These are phyloP conservation scores for Gaultheria prostrata DNA, from an alignment of 148 eudicot genomes.

Conservation along the genomic window DNA sequence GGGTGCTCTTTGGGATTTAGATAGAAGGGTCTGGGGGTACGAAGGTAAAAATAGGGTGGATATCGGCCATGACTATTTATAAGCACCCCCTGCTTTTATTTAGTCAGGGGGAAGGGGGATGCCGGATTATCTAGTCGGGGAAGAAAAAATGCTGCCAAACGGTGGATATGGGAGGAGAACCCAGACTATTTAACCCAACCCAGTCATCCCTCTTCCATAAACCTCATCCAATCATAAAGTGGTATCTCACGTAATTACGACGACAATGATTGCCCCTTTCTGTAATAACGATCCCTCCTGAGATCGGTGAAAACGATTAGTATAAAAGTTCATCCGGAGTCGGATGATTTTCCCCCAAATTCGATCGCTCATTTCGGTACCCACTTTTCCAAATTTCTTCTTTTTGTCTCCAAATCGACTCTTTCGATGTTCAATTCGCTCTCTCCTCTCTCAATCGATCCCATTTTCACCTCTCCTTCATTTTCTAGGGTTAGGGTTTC, in stretches of 20 bases:
- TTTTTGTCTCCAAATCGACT: not conserved
- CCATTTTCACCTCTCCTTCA: not conserved
- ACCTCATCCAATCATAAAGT: not conserved
- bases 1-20: too few relatives aligned
- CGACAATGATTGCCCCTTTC: not conserved
- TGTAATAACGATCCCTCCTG: not conserved
- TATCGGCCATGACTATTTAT: too few relatives aligned
- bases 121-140: too few relatives aligned
- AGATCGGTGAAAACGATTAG: not conserved
- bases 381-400: not conserved
- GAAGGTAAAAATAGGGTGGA: too few relatives aligned
- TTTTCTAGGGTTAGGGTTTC: constrained; percentile 18
- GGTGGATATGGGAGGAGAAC: too few relatives aligned
- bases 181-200: too few relatives aligned
- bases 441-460: constrained; percentile 4
- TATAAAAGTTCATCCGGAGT: not conserved
- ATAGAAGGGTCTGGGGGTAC: too few relatives aligned
- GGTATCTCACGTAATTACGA: not conserved
- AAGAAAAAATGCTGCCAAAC: too few relatives aligned
- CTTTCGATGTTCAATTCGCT: not conserved
- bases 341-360: not conserved
- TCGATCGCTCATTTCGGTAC: not conserved
- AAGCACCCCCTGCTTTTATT: too few relatives aligned
- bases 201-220: too few relatives aligned
- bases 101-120: too few relatives aligned